Conservation (phyloP, 345 rosid species). For the Brassica cretica region DNA sequence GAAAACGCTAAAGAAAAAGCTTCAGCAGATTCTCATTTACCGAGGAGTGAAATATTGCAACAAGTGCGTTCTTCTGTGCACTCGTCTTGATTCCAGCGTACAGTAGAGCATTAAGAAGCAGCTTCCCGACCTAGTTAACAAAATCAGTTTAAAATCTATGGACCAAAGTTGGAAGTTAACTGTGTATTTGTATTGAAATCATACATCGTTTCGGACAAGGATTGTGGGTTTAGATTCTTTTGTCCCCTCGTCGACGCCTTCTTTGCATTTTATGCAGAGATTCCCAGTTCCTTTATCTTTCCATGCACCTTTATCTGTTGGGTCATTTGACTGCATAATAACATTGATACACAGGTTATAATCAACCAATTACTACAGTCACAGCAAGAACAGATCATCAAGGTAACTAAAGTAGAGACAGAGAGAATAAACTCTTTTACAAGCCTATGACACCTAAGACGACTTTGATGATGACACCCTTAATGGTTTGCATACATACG, state of each 20-base stretch:
- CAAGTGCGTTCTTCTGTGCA: constrained; percentile 76
- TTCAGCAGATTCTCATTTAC: constrained; percentile 43
- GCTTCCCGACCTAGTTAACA: constrained; percentile 69
- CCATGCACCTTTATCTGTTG: constrained; percentile 82
- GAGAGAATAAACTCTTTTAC: background rate
- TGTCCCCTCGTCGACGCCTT: constrained; percentile 78
- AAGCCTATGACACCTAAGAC: constrained; percentile 12
- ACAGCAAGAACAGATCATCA: constrained; percentile 5
- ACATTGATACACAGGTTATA: background rate
- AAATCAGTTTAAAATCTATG: constrained; percentile 6
- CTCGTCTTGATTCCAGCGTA: constrained; percentile 87
- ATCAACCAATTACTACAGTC: background rate
- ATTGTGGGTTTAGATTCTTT: constrained; percentile 88
- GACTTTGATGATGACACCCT: background rate
- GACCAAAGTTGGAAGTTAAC: constrained; percentile 7
- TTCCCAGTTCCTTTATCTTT: constrained; percentile 94
- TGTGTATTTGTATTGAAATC: constrained; percentile 24
- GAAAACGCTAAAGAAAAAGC: background rate
- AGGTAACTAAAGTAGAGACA: background rate
- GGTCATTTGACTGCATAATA: constrained; percentile 65
- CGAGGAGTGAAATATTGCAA: constrained; percentile 85
- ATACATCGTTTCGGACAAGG: constrained; percentile 82
- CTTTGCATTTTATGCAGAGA: constrained; percentile 85
- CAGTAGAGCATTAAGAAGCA: constrained; percentile 82
- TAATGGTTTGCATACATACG: background rate